A percentile compares a stretch with the other conserved stretches of the same genome.
Evolutionary conservation across 2,329 filamentous ascomycete genomes (phyloP).

Genomic region (Exophiala bonariae): DNA sequence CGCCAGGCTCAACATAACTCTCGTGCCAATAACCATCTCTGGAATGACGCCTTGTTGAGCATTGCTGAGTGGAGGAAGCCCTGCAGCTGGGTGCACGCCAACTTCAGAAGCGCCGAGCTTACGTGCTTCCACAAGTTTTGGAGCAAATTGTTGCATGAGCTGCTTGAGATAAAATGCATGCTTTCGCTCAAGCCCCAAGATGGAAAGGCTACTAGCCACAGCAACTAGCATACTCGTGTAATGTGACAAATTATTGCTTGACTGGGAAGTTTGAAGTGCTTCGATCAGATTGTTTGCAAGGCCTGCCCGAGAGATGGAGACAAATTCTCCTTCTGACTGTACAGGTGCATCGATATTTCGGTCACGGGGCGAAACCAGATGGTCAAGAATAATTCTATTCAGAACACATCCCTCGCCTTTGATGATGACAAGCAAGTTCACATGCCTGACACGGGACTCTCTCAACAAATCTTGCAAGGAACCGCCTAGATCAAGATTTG

Average conservation of each 20-base stretch:
- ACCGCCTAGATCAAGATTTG: slow-evolving; percentile 22
- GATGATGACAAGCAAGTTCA: slow-evolving; percentile 19
- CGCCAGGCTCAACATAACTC: slow-evolving; percentile 41
- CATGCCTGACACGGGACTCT: slow-evolving; percentile 19
- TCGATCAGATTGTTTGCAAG: slow-evolving; percentile 24
- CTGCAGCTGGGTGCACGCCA: slow-evolving; percentile 90
- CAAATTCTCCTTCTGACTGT: slow-evolving; percentile 11
- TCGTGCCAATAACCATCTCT: slow-evolving; percentile 39
- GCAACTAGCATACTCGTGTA: slow-evolving; percentile 50
- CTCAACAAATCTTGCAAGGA: slow-evolving; percentile 20
- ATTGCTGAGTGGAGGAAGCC: slow-evolving; percentile 69
- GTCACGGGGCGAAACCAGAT: slow-evolving; percentile 8
- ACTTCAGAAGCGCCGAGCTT: slow-evolving; percentile 94
- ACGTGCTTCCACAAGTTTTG: slow-evolving; percentile 82
- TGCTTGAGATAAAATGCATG: slow-evolving; percentile 89
- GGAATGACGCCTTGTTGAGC: slow-evolving; percentile 32
- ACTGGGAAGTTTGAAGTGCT: slow-evolving; percentile 21
- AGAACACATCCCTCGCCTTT: slow-evolving; percentile 16
- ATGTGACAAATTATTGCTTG: slow-evolving; percentile 19
- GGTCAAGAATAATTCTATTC: slow-evolving; percentile 12
- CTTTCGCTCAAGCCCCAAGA: slow-evolving; percentile 79
- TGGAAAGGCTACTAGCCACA: slow-evolving; percentile 80
- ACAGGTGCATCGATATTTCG: background rate
- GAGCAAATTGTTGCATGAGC: slow-evolving; percentile 77
- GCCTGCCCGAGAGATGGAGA: slow-evolving; percentile 21